Percentiles rank a stretch among this genome's conserved stretches.
phyloP scores from a whole-genome alignment of 1,284 basidiomycete species.

The Naganishia liquefaciens region DNA sequence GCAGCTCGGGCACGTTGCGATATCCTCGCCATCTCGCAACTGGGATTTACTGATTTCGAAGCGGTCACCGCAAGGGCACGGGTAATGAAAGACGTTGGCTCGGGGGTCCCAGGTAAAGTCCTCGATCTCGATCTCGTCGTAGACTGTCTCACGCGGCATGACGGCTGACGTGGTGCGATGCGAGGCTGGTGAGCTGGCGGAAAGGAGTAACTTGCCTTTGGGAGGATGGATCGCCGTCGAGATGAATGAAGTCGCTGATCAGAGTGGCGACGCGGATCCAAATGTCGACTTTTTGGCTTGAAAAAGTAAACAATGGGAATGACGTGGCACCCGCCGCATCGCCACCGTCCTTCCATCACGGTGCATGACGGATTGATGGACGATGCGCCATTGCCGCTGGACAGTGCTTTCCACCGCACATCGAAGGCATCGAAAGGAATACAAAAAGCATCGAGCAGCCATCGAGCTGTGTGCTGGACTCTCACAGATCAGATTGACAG shows the following conservation, averaged over 20 bases:
- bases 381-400: too few relatives aligned
- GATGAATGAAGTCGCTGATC: conserved; percentile 3
- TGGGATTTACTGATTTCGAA: conserved; percentile 93
- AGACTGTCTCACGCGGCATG: conserved; percentile 41
- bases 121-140: conserved; percentile 76
- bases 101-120: conserved; percentile 89
- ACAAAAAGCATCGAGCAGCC: not conserved
- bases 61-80: conserved; percentile 96
- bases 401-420: too few relatives aligned
- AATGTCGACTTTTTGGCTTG: conserved; percentile 14
- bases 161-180: not conserved
- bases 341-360: not conserved
- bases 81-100: conserved; percentile 87
- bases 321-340: not conserved
- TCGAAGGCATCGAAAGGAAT: too few relatives aligned
- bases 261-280: conserved; percentile 14
- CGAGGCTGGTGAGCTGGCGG: too few relatives aligned
- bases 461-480: too few relatives aligned
- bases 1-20: conserved; percentile 96
- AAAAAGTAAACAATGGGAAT: not conserved
- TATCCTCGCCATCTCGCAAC: conserved; percentile 86
- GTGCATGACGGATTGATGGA: too few relatives aligned
- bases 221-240: too few relatives aligned
- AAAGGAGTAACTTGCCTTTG: too few relatives aligned
- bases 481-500: too few relatives aligned